Percentiles rank a stretch among this genome's conserved stretches.
Evolutionary conservation across 208 protist genomes (phyloP).

Genomic region (Lotmaria passim): DNA sequence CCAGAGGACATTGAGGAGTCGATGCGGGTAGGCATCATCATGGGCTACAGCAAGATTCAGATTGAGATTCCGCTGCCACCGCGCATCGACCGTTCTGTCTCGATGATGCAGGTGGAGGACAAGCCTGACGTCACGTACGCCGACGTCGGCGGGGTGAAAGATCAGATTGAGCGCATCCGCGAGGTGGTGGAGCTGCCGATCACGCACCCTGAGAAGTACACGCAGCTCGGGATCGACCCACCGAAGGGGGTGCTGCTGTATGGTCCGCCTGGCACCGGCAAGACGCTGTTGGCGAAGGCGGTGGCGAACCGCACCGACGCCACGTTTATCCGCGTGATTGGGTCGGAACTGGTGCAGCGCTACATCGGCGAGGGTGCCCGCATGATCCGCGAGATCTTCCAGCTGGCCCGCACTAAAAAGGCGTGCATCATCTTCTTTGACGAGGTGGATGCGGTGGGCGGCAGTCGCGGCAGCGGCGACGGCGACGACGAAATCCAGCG

Average conservation of each 20-base stretch:
- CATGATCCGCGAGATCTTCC: constrained; percentile 99
- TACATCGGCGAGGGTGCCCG: constrained; percentile 99
- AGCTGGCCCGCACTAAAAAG: constrained; percentile 99
- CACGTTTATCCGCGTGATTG: constrained; percentile 99
- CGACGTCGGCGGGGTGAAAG: constrained; percentile 99
- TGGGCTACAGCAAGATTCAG: constrained; percentile 98
- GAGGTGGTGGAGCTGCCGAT: constrained; percentile 99
- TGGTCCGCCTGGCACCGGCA: constrained; percentile 99
- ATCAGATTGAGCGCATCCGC: constrained; percentile 99
- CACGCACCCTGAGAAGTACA: constrained; percentile 99
- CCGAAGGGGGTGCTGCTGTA: constrained; percentile 99
- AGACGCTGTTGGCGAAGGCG: constrained; percentile 99
- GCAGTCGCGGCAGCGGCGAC: constrained; percentile 84
- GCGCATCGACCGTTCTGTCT: constrained; percentile 99
- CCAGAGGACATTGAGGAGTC: constrained; percentile 99
- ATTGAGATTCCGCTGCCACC: constrained; percentile 99
- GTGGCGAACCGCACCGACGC: constrained; percentile 99
- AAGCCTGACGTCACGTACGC: constrained; percentile 99
- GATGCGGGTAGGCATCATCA: constrained; percentile 98
- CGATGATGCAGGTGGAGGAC: constrained; percentile 99
- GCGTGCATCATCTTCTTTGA: constrained; percentile 99
- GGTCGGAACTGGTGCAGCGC: constrained; percentile 99
- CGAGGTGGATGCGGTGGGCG: constrained; percentile 99
- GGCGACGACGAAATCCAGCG: constrained; percentile 99
- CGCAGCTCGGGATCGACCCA: constrained; percentile 99